Percentiles rank a stretch among this genome's conserved stretches.
phyloP scores from a whole-genome alignment of 164 flowering plant genomes.

The Buxus sempervirens region DNA sequence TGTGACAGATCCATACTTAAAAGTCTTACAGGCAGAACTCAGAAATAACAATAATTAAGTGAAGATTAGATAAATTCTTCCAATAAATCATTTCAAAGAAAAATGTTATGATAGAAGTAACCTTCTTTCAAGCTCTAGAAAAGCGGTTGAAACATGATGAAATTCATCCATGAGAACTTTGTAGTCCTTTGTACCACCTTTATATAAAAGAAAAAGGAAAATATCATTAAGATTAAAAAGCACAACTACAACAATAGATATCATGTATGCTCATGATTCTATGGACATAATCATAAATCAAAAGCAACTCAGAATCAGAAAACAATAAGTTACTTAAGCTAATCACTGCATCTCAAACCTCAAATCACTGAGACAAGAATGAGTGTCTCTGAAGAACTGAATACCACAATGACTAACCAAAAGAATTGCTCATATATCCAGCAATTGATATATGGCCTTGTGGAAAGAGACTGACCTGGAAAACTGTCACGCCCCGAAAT shows the following conservation, averaged over 20 bases:
- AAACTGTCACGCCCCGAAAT: no score
- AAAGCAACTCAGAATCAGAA: neutral
- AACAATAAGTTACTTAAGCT: neutral
- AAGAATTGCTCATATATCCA: no score
- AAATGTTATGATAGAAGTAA: slow-evolving; percentile 18
- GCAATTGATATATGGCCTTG: no score
- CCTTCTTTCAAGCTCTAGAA: slow-evolving; percentile 82
- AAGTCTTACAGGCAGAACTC: neutral
- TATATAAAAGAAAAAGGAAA: slow-evolving; percentile 14
- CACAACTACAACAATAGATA: slow-evolving; percentile 1
- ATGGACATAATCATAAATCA: neutral
- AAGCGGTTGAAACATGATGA: slow-evolving; percentile 80
- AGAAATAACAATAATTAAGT: neutral
- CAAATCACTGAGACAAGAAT: neutral
- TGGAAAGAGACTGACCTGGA: no score
- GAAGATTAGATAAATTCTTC: neutral
- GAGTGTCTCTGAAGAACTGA: neutral
- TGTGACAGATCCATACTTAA: neutral
- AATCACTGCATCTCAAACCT: neutral
- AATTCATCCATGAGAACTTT: slow-evolving; percentile 95
- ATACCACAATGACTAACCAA: neutral
- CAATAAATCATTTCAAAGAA: neutral
- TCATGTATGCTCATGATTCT: neutral
- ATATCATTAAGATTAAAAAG: slow-evolving; percentile 7
- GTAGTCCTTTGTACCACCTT: slow-evolving; percentile 93